Percentiles rank a stretch among this genome's conserved stretches.
Conservation (phyloP, 805 yeast genomes). For the Jamesozyma piceae region DNA sequence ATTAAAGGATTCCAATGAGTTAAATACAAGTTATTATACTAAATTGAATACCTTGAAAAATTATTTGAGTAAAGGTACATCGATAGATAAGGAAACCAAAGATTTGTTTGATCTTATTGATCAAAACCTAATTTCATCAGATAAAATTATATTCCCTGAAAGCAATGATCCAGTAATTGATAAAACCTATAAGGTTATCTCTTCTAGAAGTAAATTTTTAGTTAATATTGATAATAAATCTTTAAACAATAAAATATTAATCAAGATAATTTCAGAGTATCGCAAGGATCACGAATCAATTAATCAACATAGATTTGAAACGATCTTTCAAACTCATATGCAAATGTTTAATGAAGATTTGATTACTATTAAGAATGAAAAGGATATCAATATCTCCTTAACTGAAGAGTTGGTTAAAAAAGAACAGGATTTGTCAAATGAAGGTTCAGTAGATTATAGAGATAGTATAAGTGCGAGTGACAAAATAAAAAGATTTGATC, state of each 20-base stretch:
- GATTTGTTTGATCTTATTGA: conserved; percentile 41
- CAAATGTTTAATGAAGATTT: conserved; percentile 41
- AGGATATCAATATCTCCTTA: conserved; percentile 31
- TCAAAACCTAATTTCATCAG: conserved; percentile 33
- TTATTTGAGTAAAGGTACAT: conserved; percentile 47
- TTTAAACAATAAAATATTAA: conserved; percentile 40
- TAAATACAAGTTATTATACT: conserved; percentile 30
- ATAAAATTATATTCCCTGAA: conserved; percentile 26
- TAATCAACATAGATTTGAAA: conserved; percentile 26
- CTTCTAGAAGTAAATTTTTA: conserved; percentile 26
- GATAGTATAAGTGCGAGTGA: neutral
- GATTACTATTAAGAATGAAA: conserved; percentile 36
- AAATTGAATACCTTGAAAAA: conserved; percentile 38
- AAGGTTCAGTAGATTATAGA: neutral
- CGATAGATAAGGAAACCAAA: conserved; percentile 50
- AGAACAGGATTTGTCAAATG: conserved; percentile 30
- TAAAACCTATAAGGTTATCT: conserved; percentile 30
- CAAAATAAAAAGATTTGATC: conserved; percentile 11
- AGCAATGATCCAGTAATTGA: conserved; percentile 30
- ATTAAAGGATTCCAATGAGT: conserved; percentile 38
- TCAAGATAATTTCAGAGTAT: conserved; percentile 43
- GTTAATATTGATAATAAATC: conserved; percentile 38
- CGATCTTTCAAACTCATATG: conserved; percentile 36
- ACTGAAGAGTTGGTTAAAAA: conserved; percentile 28
- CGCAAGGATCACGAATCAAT: conserved; percentile 29